Base-by-base conservation (phyloP, 768 basidiomycete genomes). In the Russula sp. region DNA sequence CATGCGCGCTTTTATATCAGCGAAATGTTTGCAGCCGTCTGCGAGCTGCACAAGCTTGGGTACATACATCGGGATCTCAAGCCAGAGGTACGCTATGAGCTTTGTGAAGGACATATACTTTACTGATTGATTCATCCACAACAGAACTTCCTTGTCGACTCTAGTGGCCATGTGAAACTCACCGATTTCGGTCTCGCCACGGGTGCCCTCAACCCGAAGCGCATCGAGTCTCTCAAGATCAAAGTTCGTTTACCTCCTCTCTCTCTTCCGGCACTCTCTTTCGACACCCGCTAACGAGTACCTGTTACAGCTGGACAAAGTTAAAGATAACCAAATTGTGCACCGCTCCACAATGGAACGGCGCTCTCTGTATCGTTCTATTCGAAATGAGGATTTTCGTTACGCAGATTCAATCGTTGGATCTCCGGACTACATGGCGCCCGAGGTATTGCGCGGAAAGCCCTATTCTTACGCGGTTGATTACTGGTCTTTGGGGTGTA, bases 1-100 rank as follows among this genome's bases (percentile, higher is more conserved):
- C 93, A 98, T 71, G 96, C 97, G 1, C 82, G 89, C 61, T 98
- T 95, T 74, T 99, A 99, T 75, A 96, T 98, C 71, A 86, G 89
- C 65, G 96, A 99, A 77, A 99, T 99, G 97, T 98, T 98, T 72
- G 88, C 87, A 24, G 88, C 86, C 5, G 94, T 98, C 50, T 90
- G 85, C 62, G 95, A 98, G 73, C 79, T 98, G 38, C 97, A 99
- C 76, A 95, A 94, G 73, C 84, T 99, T 3, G 97, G 97, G 0
- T 99, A 99, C 73, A 94, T 99, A 62, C 97, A 98, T 78, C 92
- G 96, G 63, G 96, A 98, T 77, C 79, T 98, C 56, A 98, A 98
- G 75, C 96, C 96, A 2, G 96, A 98, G 84, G 94, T 94, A 63
- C 57, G 81, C 72, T n/a, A 52, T n/a, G 20, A 26, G 32, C 28